A percentile compares a stretch with the other conserved stretches of the same genome.
These are phyloP conservation scores for Leccinum disarticulatum DNA, from an alignment of 768 basidiomycete species.

Conservation along the genomic window DNA sequence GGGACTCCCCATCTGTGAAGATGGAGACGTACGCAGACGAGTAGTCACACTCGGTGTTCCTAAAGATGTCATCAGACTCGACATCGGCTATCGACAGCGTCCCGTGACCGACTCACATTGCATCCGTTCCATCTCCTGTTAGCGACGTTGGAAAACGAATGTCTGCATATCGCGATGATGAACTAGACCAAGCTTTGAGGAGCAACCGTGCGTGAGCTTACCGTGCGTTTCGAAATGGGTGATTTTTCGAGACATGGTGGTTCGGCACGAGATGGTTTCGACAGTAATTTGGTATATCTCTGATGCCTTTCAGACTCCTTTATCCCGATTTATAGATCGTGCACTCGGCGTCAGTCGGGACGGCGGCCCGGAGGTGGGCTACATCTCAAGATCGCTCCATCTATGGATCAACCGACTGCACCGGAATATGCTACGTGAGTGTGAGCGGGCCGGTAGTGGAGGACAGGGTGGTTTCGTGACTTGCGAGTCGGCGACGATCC, in stretches of 20 bases:
- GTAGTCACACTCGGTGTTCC: slow-evolving; percentile 96
- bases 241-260: slow-evolving; percentile 41
- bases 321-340: slow-evolving; percentile 1
- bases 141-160: slow-evolving; percentile 91
- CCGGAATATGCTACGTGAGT: neutral
- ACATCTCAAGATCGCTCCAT: neutral
- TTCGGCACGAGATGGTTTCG: neutral
- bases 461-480: neutral
- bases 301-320: neutral
- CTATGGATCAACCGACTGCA: neutral
- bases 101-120: slow-evolving; percentile 57
- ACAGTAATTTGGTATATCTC: neutral
- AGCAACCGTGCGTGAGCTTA: slow-evolving; percentile 23
- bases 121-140: slow-evolving; percentile 91
- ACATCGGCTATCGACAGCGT: neutral
- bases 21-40: slow-evolving; percentile 89
- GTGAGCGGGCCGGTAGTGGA: neutral
- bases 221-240: slow-evolving; percentile 61
- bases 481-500: neutral
- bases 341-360: slow-evolving; percentile 7
- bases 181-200: neutral
- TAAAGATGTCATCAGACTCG: slow-evolving; percentile 27
- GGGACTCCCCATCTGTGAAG: slow-evolving; percentile 57
- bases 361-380: slow-evolving; percentile 11
- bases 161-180: slow-evolving; percentile 44